These are phyloP conservation scores for Coniochaeta ligniaria DNA, from an alignment of 2,329 filamentous ascomycete species.

Conservation along the genomic window DNA sequence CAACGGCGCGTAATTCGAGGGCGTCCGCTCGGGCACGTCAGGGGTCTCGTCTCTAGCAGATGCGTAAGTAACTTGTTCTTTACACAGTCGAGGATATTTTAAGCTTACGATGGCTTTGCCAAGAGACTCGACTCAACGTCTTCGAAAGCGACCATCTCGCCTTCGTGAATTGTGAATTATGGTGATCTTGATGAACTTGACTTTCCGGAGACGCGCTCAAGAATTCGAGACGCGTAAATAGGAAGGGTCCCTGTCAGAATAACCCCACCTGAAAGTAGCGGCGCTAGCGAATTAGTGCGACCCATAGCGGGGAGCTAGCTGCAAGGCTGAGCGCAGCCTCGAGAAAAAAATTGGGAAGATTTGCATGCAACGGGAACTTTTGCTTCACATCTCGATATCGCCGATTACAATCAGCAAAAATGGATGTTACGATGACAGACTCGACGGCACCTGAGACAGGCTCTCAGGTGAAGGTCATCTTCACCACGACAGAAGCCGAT, in stretches of 20 bases:
- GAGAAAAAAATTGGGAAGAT: constrained; percentile 5
- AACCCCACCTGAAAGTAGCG: background rate
- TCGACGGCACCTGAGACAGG: constrained; percentile 19
- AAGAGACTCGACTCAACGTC: constrained; percentile 36
- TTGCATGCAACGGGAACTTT: background rate
- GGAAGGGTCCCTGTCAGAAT: background rate
- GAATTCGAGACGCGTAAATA: background rate
- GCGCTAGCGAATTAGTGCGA: background rate
- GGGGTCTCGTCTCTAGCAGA: constrained; percentile 24
- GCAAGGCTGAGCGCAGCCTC: constrained; percentile 2
- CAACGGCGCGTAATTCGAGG: constrained; percentile 63
- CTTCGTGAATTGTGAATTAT: constrained; percentile 2
- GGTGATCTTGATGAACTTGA: background rate
- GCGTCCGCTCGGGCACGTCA: constrained; percentile 37
- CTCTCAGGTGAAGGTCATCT: constrained; percentile 59
- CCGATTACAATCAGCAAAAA: background rate
- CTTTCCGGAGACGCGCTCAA: background rate
- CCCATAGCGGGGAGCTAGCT: background rate
- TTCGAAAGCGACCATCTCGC: constrained; percentile 36
- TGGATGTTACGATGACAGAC: constrained; percentile 17
- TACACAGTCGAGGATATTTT: background rate
- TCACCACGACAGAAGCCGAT: constrained; percentile 56
- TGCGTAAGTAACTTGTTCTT: constrained; percentile 13
- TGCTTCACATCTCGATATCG: background rate
- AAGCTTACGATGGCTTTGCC: constrained; percentile 39